Base-by-base conservation (phyloP, 352 stramenopile genomes). In the Pythium phragmiticola region DNA sequence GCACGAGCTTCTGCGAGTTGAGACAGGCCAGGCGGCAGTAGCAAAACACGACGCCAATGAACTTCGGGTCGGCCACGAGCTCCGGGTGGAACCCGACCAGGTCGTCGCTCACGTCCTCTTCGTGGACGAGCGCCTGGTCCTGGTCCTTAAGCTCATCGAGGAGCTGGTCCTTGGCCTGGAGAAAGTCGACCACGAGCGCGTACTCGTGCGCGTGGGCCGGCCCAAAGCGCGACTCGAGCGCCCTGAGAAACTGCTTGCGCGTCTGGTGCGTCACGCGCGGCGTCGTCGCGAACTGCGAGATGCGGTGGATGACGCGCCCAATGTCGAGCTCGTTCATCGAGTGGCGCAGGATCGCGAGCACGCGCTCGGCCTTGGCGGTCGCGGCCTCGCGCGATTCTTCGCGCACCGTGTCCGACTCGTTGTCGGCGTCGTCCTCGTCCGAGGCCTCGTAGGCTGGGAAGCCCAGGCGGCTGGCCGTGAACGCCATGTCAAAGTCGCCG, bases 261-360 rank as follows among this genome's bases (percentile, higher is more conserved):
- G 82, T 90, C 30, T 88, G 72, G 30, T 72, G 66, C 43, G 80
- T 93, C 50, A 92, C 81, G n/a, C 80, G 77, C 23, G 84, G 84
- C 19, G 89, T 78, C 56, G 83, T 90, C 4, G 87, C 81, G 63
- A 90, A 93, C 59, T 92, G 82, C 21, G 81, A 84, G 51, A 92
- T 78, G 49, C 86, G 84, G 45, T 92, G 84, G 47, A 92, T 83
- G 7, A 95, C 79, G 57, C 87, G 86, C 62, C 86, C 82, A 30
- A 92, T 92, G 65, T 90, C 78, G 11, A 92, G 70, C 52, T 95
- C 87, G 30, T 79, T 92, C 81, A 95, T 90, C 60, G 84, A 90
- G 66, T 92, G 82, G 12, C 87, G 84, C 42, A 95, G 53, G 46
- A 92, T 74, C 5, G 82, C 82, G 53, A 95, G 76, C 43, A 95